These are phyloP conservation scores for Hirsutella rhossiliensis DNA, from an alignment of 2,329 filamentous ascomycete species.

Conservation along the genomic window DNA sequence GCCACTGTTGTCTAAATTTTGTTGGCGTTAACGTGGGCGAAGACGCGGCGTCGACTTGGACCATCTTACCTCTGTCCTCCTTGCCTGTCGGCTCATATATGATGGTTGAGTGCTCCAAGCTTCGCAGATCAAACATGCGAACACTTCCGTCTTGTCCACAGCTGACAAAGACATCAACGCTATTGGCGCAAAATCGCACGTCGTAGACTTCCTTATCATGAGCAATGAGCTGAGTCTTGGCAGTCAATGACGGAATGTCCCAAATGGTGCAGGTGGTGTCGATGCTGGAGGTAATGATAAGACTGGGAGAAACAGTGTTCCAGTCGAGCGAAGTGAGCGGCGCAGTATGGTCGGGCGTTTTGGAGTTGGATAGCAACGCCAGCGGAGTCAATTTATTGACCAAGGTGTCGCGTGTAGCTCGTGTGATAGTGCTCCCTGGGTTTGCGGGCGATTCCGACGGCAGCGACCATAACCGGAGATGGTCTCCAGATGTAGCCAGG, in stretches of 20 bases:
- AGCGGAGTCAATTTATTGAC: constrained; percentile 79
- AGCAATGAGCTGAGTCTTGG: constrained; percentile 95
- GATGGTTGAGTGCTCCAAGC: constrained; percentile 94
- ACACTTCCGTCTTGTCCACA: constrained; percentile 97
- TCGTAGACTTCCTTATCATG: constrained; percentile 99
- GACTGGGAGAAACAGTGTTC: constrained; percentile 92
- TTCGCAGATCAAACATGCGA: constrained; percentile 95
- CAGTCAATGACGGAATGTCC: constrained; percentile 96
- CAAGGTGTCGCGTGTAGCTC: constrained; percentile 42
- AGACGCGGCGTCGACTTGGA: neutral
- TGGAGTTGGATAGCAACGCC: constrained; percentile 90
- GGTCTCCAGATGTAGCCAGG: constrained; percentile 87
- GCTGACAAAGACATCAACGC: constrained; percentile 96
- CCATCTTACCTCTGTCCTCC: constrained; percentile 51
- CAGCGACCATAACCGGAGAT: constrained; percentile 86
- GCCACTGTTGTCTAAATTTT: constrained; percentile 41
- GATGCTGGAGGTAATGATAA: constrained; percentile 98
- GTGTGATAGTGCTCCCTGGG: constrained; percentile 55
- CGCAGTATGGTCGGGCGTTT: constrained; percentile 95
- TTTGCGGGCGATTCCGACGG: constrained; percentile 52
- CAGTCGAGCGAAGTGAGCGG: constrained; percentile 94
- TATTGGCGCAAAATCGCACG: constrained; percentile 94
- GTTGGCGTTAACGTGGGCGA: constrained; percentile 8
- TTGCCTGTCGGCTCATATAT: constrained; percentile 97
- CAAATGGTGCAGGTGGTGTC: constrained; percentile 99